These are phyloP conservation scores for Yamadazyma atmosphaerica DNA, from an alignment of 1,139 yeast genomes.

Conservation along the genomic window DNA sequence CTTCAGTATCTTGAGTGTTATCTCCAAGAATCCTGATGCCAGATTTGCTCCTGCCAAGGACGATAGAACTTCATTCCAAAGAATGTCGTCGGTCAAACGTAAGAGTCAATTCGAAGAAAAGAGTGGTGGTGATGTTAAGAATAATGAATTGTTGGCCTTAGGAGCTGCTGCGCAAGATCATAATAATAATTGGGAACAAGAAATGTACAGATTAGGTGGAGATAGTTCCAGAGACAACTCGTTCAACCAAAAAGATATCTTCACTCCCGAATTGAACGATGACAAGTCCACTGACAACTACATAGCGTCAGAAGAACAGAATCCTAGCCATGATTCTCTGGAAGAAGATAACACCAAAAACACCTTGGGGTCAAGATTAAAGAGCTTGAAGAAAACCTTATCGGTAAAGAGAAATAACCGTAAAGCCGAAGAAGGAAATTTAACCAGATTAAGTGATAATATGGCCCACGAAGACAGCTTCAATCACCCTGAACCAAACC, in stretches of 20 bases:
- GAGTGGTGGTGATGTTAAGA: conserved; percentile 6
- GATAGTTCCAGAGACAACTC: conserved; percentile 14
- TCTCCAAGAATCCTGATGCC: conserved; percentile 79
- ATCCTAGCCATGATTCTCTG: conserved; percentile 11
- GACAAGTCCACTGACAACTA: conserved; percentile 16
- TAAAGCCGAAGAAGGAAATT: conserved; percentile 14
- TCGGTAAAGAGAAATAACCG: conserved; percentile 21
- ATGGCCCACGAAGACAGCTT: conserved; percentile 18
- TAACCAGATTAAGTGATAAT: conserved; percentile 39
- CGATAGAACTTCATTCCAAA: conserved; percentile 81
- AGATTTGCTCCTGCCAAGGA: conserved; percentile 82
- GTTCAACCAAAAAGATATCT: conserved; percentile 17
- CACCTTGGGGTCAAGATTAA: conserved; percentile 23
- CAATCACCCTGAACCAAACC: conserved; percentile 12
- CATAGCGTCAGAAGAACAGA: conserved; percentile 6
- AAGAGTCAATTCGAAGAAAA: conserved; percentile 15
- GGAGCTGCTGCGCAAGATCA: conserved; percentile 76
- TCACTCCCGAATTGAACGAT: conserved; percentile 26
- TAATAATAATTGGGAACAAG: conserved; percentile 65
- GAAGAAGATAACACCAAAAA: conserved; percentile 14
- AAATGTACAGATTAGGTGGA: conserved; percentile 53
- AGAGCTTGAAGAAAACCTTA: conserved; percentile 22
- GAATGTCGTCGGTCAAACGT: conserved; percentile 43
- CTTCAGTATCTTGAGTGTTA: conserved; percentile 53
- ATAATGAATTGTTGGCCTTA: conserved; percentile 62